Base-by-base conservation (phyloP, 2,329 filamentous ascomycete species). In the Cladosporium austrohemisphaericum region DNA sequence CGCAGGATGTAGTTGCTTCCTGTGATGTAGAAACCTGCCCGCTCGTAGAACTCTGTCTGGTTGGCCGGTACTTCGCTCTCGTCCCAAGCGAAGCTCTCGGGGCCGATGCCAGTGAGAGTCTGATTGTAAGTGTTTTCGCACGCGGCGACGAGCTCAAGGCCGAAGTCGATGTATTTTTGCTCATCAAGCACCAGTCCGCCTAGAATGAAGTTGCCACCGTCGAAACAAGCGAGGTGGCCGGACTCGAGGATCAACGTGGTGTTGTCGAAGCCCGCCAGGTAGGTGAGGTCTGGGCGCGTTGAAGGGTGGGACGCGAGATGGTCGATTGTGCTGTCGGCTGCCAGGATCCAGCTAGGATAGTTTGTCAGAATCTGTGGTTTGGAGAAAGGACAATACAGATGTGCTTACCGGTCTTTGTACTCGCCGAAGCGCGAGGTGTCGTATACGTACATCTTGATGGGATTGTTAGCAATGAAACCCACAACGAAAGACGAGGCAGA, bases 161-260 rank as follows among this genome's bases (percentile, higher is more conserved):
- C 90, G 56, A 88, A 89, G 40, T 88, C 71, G 45, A 86, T 74
- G 67, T 92, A 91, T 16, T 81, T 76, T 36, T 80, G 72, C 41
- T 79, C 70, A 38, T 76, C 69, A 29, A 95, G 78, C 1, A 84
- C 80, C 19, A 86, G 76, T 3, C 88, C 89, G 18, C 85, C 89
- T 14, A 95, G 79, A 58, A 95, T 83, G 70, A 94, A 89, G 67
- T 85, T 94, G 13, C 90, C 90, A 26, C 87, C 89, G 50, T 86
- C 80, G 62, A 95, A 95, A 67, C 88, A 93, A 28, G 86, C 85
- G 51, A 94, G 65, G 50, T 77, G 74, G 48, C 75, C 65, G 18
- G 65, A 75, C 37, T 59, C 56, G 25, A 71, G 62, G 16, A 58
- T 56, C 1, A 72, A 57, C 0, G 62, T 63, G 1, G 65, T 68